Percentiles rank a stretch among this genome's conserved stretches.
Evolutionary conservation across 805 yeast species (phyloP).

Genomic region (Candida khao-thaluensis): DNA sequence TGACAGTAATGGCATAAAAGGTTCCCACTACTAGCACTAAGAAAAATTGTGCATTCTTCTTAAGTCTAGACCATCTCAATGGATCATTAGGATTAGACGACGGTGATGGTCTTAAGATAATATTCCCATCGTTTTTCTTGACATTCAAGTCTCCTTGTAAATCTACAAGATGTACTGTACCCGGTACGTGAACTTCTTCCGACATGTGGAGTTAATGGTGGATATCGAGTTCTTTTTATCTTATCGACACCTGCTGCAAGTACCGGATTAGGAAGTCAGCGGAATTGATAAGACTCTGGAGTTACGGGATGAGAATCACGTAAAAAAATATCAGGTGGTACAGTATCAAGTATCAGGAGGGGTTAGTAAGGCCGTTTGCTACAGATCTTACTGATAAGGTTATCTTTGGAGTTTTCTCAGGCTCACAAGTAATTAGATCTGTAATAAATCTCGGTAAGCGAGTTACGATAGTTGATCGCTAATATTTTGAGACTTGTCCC

Average conservation of each 20-base stretch:
- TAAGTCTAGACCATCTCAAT: conserved; percentile 31
- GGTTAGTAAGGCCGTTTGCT: too few relatives aligned
- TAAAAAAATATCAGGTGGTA: too few relatives aligned
- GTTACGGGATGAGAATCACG: too few relatives aligned
- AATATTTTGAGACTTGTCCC: too few relatives aligned
- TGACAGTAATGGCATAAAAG: conserved; percentile 24
- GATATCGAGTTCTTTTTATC: background rate
- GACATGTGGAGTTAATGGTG: background rate
- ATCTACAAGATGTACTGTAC: conserved; percentile 36
- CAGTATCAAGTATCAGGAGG: too few relatives aligned
- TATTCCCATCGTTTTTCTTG: conserved; percentile 20
- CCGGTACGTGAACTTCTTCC: conserved; percentile 23
- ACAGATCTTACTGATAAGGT: too few relatives aligned
- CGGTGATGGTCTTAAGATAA: conserved; percentile 38
- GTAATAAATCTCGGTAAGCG: too few relatives aligned
- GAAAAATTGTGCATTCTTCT: conserved; percentile 31
- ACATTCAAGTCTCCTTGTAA: conserved; percentile 23
- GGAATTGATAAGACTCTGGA: too few relatives aligned
- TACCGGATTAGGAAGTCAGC: background rate
- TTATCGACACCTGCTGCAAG: background rate
- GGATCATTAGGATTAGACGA: conserved; percentile 34
- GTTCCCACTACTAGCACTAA: conserved; percentile 27
- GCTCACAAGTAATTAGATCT: too few relatives aligned
- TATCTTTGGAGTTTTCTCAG: too few relatives aligned
- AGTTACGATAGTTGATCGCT: too few relatives aligned